Percentiles rank a stretch among this genome's conserved stretches.
These are phyloP conservation scores for Hirsutella thompsonii DNA, from an alignment of 2,329 filamentous ascomycete species.

Conservation along the genomic window DNA sequence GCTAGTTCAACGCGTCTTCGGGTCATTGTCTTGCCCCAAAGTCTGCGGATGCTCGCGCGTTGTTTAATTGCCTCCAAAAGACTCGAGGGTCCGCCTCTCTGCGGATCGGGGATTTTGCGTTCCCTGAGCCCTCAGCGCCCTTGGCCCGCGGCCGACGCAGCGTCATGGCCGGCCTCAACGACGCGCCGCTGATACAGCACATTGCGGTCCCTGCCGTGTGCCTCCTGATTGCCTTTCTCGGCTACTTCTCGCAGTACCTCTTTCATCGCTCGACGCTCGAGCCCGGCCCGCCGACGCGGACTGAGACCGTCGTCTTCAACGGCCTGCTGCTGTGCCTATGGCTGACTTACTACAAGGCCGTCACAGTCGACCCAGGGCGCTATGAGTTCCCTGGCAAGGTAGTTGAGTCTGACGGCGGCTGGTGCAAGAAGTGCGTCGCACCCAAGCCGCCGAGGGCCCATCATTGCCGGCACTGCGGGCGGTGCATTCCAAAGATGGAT, in stretches of 20 bases:
- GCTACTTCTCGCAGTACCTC: conserved; percentile 59
- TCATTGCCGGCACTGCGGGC: conserved; percentile 65
- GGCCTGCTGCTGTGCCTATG: conserved; percentile 48
- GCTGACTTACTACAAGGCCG: conserved; percentile 54
- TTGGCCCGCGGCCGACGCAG: not conserved
- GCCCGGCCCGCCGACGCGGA: conserved; percentile 44
- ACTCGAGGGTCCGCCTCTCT: no score
- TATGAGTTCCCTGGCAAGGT: conserved; percentile 30
- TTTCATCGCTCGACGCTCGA: conserved; percentile 45
- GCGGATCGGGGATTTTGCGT: no score
- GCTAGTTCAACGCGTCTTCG: no score
- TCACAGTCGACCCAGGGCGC: conserved; percentile 43
- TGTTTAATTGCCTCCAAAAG: no score
- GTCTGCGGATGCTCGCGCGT: no score
- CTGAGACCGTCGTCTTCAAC: conserved; percentile 54
- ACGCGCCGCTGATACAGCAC: conserved; percentile 30
- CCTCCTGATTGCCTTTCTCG: conserved; percentile 53
- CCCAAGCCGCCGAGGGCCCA: conserved; percentile 68
- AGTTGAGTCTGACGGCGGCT: conserved; percentile 28
- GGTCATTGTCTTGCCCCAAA: no score
- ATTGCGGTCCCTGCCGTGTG: conserved; percentile 60
- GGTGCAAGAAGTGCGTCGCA: conserved; percentile 65
- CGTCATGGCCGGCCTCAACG: conserved; percentile 28
- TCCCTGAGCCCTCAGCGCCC: no score
- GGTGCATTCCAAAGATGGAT: conserved; percentile 72